These are phyloP conservation scores for Tuber microsphaerosporum DNA, from an alignment of 495 filamentous ascomycete species.

Conservation along the genomic window DNA sequence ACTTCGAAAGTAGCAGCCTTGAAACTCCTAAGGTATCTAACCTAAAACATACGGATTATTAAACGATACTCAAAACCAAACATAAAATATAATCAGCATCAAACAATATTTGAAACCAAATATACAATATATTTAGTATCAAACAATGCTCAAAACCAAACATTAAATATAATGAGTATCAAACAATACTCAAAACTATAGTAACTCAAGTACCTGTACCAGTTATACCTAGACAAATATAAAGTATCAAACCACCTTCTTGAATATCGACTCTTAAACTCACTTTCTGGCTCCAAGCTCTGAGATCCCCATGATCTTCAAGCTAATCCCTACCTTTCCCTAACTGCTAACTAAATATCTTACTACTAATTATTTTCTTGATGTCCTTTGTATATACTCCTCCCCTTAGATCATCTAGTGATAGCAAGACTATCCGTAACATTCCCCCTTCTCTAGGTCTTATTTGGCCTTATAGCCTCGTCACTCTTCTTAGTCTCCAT, in stretches of 20 bases:
- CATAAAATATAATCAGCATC: too few species aligned
- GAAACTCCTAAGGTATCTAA: too few species aligned
- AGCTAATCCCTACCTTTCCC: slow-evolving; percentile 61
- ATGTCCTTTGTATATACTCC: slow-evolving; percentile 29
- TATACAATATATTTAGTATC: too few species aligned
- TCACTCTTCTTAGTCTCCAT: slow-evolving; percentile 40
- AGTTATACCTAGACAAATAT: slow-evolving; percentile 66
- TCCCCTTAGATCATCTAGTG: slow-evolving; percentile 25
- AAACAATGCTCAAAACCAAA: too few species aligned
- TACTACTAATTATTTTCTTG: slow-evolving; percentile 46
- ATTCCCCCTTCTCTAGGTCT: slow-evolving; percentile 43
- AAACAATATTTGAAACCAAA: too few species aligned
- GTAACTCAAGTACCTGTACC: too few species aligned
- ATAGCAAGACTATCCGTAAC: slow-evolving; percentile 10
- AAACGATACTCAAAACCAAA: too few species aligned
- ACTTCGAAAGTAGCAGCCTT: too few species aligned
- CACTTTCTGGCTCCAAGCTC: slow-evolving; percentile 86
- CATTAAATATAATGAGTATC: too few species aligned
- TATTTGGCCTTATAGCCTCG: slow-evolving; percentile 16
- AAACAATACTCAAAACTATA: too few species aligned
- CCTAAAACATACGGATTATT: too few species aligned
- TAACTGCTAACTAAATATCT: slow-evolving; percentile 66
- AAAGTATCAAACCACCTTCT: slow-evolving; percentile 30
- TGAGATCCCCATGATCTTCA: too few species aligned
- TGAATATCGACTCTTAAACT: slow-evolving; percentile 72